Base-by-base conservation (phyloP, 768 basidiomycete genomes). In the Gymnopilus junonius region DNA sequence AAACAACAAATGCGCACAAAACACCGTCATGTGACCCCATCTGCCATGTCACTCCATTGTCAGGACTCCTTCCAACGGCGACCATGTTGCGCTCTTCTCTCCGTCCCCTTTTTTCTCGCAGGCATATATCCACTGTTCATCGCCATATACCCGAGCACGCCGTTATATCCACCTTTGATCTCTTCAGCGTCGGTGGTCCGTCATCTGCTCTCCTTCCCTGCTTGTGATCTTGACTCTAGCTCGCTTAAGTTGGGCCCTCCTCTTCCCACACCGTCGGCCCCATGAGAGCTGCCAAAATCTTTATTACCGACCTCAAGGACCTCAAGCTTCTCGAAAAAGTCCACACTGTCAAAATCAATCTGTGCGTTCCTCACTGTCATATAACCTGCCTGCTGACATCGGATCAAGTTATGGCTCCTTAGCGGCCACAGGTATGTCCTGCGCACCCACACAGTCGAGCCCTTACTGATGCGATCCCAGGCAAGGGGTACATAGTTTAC, bases 271-370 rank as follows among this genome's bases (percentile, higher is more conserved):
- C 84, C 8, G 79, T 83, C 20, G 78, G 83, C 1, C 84, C 85
- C 23, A 96, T 97, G 95, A 86, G 95, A 4, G 95, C 94, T 15
- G 93, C 89, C 8, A 93, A 87, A 61, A 97, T 96, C 67, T 96
- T 96, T 73, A 88, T 94, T 64, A 78, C 82, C 45, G 92, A 94
- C 74, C 79, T 95, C 25, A 76, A 84, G 59, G 87, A 92, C 53
- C 73, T 94, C 23, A 79, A 78, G 23, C 67, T 97, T 55, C 76
- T 97, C 40, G 85, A 91, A 45, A 87, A 91, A 81, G 91, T 86
- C 67, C 64, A 60, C 54, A 90, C 84, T 8, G 76, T 99, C 56
- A 99, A 97, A 75, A 90, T 97, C 61, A 89, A 89, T 3, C 81
- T 98, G 87, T 94, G 73, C 73, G 88, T 72, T 10, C 55, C 51